Conservation (phyloP, 2,329 filamentous ascomycete genomes). For the Cladorrhinum sp. region DNA sequence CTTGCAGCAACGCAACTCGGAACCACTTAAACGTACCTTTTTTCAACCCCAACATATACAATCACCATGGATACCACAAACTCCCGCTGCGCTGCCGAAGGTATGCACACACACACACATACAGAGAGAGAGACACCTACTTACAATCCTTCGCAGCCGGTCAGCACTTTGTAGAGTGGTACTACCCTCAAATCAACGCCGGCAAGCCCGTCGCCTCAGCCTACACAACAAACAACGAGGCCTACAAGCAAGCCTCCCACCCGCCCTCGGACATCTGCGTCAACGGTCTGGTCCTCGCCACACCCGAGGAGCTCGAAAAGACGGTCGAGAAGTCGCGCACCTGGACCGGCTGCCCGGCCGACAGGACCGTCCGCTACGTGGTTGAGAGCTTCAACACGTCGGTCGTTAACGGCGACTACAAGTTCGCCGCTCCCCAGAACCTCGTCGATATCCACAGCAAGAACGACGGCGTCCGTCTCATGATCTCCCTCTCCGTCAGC, state of each 20-base stretch:
- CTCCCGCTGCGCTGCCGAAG: slow-evolving; percentile 46
- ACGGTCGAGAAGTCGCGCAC: slow-evolving; percentile 64
- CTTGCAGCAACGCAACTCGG: too few species aligned
- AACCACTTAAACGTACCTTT: background rate
- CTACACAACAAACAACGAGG: slow-evolving; percentile 61
- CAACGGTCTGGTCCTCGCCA: slow-evolving; percentile 68
- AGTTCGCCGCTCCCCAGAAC: slow-evolving; percentile 49
- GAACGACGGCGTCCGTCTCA: slow-evolving; percentile 64
- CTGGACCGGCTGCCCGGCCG: slow-evolving; percentile 32
- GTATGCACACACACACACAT: slow-evolving; percentile 28
- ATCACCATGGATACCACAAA: slow-evolving; percentile 38
- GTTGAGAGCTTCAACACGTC: slow-evolving; percentile 75
- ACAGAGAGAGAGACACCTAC: too few species aligned
- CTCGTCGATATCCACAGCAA: slow-evolving; percentile 42
- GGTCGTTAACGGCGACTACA: slow-evolving; percentile 67
- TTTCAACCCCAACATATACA: background rate
- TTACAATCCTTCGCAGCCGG: too few species aligned
- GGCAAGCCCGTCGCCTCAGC: slow-evolving; percentile 59
- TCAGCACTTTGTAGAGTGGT: slow-evolving; percentile 67
- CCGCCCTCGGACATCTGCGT: slow-evolving; percentile 67
- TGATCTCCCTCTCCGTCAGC: slow-evolving; percentile 61
- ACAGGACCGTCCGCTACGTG: slow-evolving; percentile 59
- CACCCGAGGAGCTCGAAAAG: slow-evolving; percentile 62
- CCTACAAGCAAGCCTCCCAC: slow-evolving; percentile 45
- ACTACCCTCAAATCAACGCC: slow-evolving; percentile 70